Evolutionary conservation across 306 rosid species (phyloP).

Genomic region (Prunus davidiana): DNA sequence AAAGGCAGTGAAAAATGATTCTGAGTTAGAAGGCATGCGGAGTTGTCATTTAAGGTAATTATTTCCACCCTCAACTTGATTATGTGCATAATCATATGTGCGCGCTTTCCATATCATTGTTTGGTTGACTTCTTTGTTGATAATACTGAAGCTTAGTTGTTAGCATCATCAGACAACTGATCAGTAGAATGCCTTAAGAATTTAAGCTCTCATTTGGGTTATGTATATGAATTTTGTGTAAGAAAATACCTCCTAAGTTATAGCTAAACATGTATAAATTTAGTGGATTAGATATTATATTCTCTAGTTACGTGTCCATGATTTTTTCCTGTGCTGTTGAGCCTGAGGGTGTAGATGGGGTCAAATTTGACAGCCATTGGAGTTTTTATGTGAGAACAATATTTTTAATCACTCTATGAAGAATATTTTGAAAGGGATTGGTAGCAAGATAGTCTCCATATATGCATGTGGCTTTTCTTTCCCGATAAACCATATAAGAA

Average conservation of each 20-base stretch:
- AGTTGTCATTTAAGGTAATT: constrained; percentile 76
- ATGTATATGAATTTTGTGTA: background rate
- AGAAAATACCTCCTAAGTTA: background rate
- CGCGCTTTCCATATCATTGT: constrained; percentile 21
- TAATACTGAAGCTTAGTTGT: background rate
- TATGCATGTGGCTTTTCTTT: background rate
- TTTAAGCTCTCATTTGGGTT: constrained; percentile 11
- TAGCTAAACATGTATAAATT: background rate
- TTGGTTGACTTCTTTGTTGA: constrained; percentile 12
- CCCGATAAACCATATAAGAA: background rate
- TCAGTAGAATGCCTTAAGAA: constrained; percentile 3
- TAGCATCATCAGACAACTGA: background rate
- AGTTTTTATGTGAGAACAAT: background rate
- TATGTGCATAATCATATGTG: background rate
- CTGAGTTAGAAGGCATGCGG: constrained; percentile 84
- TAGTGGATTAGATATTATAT: background rate
- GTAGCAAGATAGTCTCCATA: background rate
- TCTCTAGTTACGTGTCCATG: background rate
- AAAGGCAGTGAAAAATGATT: constrained; percentile 82
- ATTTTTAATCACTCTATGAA: background rate
- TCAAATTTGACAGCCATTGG: background rate
- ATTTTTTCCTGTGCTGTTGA: background rate
- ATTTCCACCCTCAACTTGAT: constrained; percentile 11
- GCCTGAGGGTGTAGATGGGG: background rate
- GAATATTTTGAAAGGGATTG: background rate